These are phyloP conservation scores for Lachnellula hyalina DNA, from an alignment of 2,329 filamentous ascomycete genomes.

Conservation along the genomic window DNA sequence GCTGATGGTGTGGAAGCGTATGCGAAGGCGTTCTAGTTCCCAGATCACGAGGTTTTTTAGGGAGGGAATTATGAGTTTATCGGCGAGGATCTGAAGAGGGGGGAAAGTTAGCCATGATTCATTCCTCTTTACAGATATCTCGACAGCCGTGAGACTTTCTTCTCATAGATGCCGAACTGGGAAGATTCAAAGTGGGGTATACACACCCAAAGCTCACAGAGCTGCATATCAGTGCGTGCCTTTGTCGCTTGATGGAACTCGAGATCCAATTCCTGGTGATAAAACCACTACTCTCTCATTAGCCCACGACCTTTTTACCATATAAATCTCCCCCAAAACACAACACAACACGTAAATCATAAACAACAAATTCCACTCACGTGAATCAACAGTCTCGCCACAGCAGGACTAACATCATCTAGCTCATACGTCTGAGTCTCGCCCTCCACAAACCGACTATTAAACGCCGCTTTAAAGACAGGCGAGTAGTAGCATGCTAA, in stretches of 20 bases:
- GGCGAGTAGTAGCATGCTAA: constrained; percentile 1
- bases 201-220: constrained; percentile 6
- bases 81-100: neutral
- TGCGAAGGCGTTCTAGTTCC: neutral
- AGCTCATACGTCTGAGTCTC: constrained; percentile 3
- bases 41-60: constrained; percentile 5
- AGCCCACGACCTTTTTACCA: too few species aligned
- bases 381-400: neutral
- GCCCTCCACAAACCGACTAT: constrained; percentile 2
- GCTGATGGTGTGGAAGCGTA: neutral
- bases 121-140: too few species aligned
- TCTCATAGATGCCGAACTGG: too few species aligned
- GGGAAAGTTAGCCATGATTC: too few species aligned
- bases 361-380: neutral
- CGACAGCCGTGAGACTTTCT: too few species aligned
- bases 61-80: constrained; percentile 2
- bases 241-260: neutral
- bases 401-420: neutral
- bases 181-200: too few species aligned
- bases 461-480: constrained; percentile 2
- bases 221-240: neutral
- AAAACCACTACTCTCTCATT: neutral
- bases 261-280: neutral
- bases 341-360: too few species aligned
- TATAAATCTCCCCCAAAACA: too few species aligned